Conservation (phyloP, 2,329 filamentous ascomycete genomes). For the Diaporthe sp. region DNA sequence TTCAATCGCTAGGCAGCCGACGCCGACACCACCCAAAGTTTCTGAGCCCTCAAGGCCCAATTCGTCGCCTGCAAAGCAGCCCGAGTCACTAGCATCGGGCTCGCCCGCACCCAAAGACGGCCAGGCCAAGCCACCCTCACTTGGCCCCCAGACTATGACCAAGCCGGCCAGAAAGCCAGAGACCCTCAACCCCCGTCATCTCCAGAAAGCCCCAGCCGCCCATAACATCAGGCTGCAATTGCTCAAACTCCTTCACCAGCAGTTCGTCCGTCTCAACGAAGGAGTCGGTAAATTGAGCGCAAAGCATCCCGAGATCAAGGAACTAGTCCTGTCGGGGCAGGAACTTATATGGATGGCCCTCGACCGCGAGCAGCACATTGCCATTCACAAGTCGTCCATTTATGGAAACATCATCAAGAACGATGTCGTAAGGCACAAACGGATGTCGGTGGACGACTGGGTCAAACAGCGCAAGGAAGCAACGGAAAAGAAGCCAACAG, state of each 20-base stretch:
- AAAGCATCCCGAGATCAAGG: constrained; percentile 59
- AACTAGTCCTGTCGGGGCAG: constrained; percentile 73
- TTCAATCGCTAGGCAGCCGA: not conserved
- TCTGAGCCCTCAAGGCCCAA: not conserved
- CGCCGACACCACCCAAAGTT: not conserved
- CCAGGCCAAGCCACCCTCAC: constrained; percentile 4
- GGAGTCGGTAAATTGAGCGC: constrained; percentile 68
- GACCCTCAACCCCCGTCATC: constrained; percentile 76
- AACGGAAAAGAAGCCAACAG: constrained; percentile 48
- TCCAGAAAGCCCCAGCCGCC: constrained; percentile 70
- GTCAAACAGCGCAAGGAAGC: constrained; percentile 68
- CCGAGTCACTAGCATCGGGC: constrained; percentile 17
- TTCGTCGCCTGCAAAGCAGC: constrained; percentile 16
- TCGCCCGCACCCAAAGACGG: constrained; percentile 32
- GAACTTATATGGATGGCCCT: constrained; percentile 77
- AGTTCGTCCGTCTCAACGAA: constrained; percentile 77
- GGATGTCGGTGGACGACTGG: constrained; percentile 82
- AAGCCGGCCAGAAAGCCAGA: constrained; percentile 58
- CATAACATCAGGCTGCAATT: constrained; percentile 70
- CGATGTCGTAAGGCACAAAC: constrained; percentile 80
- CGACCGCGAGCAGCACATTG: constrained; percentile 84
- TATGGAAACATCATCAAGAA: constrained; percentile 91
- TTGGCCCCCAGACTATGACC: constrained; percentile 23
- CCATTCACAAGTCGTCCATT: constrained; percentile 75
- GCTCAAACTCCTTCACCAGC: constrained; percentile 74